phyloP scores from a whole-genome alignment of 164 flowering plant species.

The Sextonia rubra region DNA sequence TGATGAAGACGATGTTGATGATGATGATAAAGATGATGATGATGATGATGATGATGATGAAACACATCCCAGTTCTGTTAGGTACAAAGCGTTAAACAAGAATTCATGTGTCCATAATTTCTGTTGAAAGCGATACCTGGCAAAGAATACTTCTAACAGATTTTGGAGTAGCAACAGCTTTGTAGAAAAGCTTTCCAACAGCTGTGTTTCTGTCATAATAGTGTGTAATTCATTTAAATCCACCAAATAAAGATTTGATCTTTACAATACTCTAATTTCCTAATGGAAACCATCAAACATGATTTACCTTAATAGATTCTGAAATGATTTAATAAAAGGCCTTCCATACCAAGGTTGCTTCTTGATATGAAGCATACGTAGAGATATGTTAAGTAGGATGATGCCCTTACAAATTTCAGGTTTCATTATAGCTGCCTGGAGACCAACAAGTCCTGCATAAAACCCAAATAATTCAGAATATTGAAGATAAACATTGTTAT shows the following conservation, averaged over 20 bases:
- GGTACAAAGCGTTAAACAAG: neutral
- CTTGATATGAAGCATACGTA: conserved; percentile 88
- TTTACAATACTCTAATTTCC: neutral
- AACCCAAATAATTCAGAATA: neutral
- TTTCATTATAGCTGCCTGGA: conserved; percentile 80
- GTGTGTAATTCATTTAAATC: conserved; percentile 4
- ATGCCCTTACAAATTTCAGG: conserved; percentile 78
- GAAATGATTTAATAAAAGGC: conserved; percentile 79
- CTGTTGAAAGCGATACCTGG: conserved; percentile 50
- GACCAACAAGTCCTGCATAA: conserved; percentile 81
- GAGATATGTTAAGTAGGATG: conserved; percentile 75
- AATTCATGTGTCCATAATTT: neutral
- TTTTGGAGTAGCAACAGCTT: conserved; percentile 71
- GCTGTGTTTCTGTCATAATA: conserved; percentile 60
- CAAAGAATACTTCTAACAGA: conserved; percentile 78
- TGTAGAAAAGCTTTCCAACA: conserved; percentile 63
- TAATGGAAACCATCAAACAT: neutral
- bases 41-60: neutral
- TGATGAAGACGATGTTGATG: neutral
- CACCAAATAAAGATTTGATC: neutral
- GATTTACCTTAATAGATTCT: conserved; percentile 65
- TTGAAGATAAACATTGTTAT: neutral
- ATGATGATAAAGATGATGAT: neutral
- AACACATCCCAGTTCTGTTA: neutral
- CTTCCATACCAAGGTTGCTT: conserved; percentile 91